Evolutionary conservation across 768 basidiomycete genomes (phyloP), one percentile per base, ranked within the genome.

Genomic region (Pulveroboletus ravenelii): DNA sequence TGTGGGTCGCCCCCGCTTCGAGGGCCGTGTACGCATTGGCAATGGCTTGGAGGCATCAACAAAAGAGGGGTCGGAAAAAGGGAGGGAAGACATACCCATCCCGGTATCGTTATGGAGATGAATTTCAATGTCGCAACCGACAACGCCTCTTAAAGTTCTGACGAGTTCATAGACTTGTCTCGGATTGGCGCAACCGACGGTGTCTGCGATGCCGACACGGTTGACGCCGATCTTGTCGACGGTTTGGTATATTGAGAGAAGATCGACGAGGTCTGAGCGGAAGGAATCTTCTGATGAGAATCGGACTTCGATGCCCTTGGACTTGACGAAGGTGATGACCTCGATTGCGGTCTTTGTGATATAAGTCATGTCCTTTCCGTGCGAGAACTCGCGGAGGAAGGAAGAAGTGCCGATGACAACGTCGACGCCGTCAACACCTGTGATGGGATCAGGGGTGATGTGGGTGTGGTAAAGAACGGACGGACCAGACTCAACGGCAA

Each of bases 271-370:
- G 74, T 99, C 95, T 60, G 94, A 97, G 59, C 96, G 91, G 91
- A 99, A 99, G 17, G 93, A 96, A 70, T 99, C 96, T 71, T 99
- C 96, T 27, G 95, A 94, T 5, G 96, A 98, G 81, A 99, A 99
- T 52, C 96, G 93, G 67, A 99, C 92, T 75, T 99, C 96, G 64
- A 99, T 95, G 53, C 87, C 87, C 87, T 97, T 99, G 76, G 89
- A 93, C 80, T 99, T 99, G 81, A 99, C 95, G 62, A 87, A 99
- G 62, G 95, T 83, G 73, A 99, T 99, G 60, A 99, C 96, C 70
- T 97, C 94, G 62, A 97, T 93, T 53, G 95, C 95, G 35, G 92
- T 89, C 75, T 94, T 97, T 77, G 95, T 95, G 76, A 99, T 99
- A 75, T 96, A 99, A 41, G 91, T 75, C 92, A 99, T 99, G 71